These are phyloP conservation scores for Saturnispora kantuleensis DNA, from an alignment of 805 yeast species.

Conservation along the genomic window DNA sequence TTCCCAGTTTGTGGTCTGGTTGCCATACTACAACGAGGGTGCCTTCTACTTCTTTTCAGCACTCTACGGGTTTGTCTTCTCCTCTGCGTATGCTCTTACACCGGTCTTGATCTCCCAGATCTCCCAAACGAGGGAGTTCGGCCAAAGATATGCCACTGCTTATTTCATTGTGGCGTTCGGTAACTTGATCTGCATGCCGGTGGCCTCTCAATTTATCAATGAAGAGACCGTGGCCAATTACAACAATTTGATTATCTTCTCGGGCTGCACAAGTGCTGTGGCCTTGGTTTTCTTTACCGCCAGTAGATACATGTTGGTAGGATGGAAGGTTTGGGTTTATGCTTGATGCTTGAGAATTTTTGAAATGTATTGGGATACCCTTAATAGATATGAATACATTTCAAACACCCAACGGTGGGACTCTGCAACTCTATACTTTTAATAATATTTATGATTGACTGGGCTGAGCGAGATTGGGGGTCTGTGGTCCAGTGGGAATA, in stretches of 20 bases:
- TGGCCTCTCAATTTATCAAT: constrained; percentile 38
- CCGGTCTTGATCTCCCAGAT: constrained; percentile 56
- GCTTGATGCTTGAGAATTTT: constrained; percentile 15
- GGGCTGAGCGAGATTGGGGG: no score
- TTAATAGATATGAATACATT: no score
- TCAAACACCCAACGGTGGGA: no score
- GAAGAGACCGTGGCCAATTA: constrained; percentile 15
- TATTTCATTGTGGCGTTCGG: constrained; percentile 49
- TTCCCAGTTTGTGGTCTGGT: constrained; percentile 47
- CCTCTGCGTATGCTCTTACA: constrained; percentile 49
- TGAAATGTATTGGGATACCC: no score
- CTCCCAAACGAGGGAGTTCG: constrained; percentile 50
- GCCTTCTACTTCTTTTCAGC: constrained; percentile 43
- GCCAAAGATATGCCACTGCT: constrained; percentile 60
- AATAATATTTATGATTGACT: no score
- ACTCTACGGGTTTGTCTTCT: constrained; percentile 41
- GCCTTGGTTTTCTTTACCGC: constrained; percentile 13
- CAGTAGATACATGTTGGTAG: constrained; percentile 11
- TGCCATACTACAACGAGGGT: constrained; percentile 38
- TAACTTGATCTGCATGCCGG: constrained; percentile 36
- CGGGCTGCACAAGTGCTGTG: constrained; percentile 17
- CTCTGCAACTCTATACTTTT: no score
- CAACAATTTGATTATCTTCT: constrained; percentile 21
- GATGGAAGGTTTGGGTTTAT: constrained; percentile 22
- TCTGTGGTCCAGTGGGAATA: no score